Evolutionary conservation across 2,329 filamentous ascomycete genomes (phyloP).

Genomic region (Diplodia seriata): DNA sequence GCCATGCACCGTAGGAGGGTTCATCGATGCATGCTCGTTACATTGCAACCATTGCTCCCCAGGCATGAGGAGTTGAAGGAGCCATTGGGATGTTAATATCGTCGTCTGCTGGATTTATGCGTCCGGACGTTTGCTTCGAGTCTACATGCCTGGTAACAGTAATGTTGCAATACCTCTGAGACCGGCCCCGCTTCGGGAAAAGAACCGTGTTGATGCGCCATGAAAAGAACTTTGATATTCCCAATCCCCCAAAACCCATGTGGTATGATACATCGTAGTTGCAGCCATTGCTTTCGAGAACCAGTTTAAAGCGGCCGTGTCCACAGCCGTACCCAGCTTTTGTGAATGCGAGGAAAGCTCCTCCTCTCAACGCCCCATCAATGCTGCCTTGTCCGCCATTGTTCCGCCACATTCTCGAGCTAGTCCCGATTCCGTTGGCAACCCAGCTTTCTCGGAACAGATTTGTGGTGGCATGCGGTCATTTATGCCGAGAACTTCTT

Average conservation of each 20-base stretch:
- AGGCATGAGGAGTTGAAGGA: too few relatives aligned
- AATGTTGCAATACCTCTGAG: too few relatives aligned
- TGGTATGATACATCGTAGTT: conserved; percentile 25
- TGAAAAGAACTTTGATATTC: conserved; percentile 21
- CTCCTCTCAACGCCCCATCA: background rate
- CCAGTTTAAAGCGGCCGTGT: background rate
- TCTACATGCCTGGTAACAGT: too few relatives aligned
- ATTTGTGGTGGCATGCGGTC: background rate
- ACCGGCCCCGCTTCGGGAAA: too few relatives aligned
- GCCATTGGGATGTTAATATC: too few relatives aligned
- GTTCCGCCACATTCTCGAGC: background rate
- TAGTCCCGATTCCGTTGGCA: background rate
- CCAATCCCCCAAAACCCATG: conserved; percentile 19
- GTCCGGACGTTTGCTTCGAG: too few relatives aligned
- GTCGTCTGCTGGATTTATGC: too few relatives aligned
- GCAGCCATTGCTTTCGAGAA: conserved; percentile 16
- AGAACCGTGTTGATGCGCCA: conserved; percentile 5
- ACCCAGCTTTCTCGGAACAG: background rate
- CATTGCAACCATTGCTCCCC: too few relatives aligned
- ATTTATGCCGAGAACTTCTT: conserved; percentile 33
- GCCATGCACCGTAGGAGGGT: too few relatives aligned
- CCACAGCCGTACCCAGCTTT: background rate
- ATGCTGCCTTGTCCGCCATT: background rate
- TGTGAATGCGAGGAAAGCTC: background rate
- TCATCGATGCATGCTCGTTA: too few relatives aligned